phyloP scores from a whole-genome alignment of 2,329 filamentous ascomycete species.

The Mycosphaerella arachidis region DNA sequence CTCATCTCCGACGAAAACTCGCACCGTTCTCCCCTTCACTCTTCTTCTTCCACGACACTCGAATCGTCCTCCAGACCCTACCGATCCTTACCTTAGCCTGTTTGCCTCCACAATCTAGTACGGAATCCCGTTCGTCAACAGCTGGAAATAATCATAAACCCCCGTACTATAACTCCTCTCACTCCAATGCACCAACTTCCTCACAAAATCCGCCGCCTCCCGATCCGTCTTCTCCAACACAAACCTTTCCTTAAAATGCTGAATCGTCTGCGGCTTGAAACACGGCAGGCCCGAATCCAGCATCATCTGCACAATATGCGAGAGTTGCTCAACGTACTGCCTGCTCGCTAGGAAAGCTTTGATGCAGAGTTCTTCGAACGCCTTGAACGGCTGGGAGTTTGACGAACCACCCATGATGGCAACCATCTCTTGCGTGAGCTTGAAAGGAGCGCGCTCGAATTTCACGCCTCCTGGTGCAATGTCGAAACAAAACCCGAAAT shows the following conservation, averaged over 20 bases:
- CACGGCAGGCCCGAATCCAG: constrained; percentile 92
- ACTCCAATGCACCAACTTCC: constrained; percentile 82
- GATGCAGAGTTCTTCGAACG: constrained; percentile 94
- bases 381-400: constrained; percentile 81
- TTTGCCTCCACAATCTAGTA: constrained; percentile 45
- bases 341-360: constrained; percentile 89
- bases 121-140: constrained; percentile 94
- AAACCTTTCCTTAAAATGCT: constrained; percentile 88
- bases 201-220: constrained; percentile 93
- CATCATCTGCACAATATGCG: constrained; percentile 89
- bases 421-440: constrained; percentile 95
- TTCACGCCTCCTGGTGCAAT: constrained; percentile 95
- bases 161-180: constrained; percentile 87
- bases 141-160: constrained; percentile 96
- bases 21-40: too few species aligned
- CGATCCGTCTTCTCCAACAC: constrained; percentile 86
- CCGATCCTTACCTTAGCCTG: too few species aligned
- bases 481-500: constrained; percentile 99
- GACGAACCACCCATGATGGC: constrained; percentile 91
- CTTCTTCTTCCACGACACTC: too few species aligned
- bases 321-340: constrained; percentile 81
- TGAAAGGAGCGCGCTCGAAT: constrained; percentile 97
- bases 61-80: too few species aligned
- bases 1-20: too few species aligned
- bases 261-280: constrained; percentile 93